Evolutionary conservation across 805 yeast genomes (phyloP), one percentile per base, ranked within the genome.

Genomic region (Saturnispora mendoncae): DNA sequence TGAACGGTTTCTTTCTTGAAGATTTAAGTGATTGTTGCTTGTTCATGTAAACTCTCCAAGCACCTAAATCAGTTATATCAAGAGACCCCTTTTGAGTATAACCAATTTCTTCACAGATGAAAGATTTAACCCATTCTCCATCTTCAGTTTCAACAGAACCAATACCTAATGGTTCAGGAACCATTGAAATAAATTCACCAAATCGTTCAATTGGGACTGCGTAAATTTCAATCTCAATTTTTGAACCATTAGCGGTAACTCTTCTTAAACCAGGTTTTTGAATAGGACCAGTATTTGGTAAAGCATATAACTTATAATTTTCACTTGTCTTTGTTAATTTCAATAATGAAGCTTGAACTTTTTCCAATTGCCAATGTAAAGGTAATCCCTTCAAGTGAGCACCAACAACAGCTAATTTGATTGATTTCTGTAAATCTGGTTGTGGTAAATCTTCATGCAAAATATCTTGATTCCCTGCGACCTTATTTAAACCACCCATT

Each of bases 91-190:
- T 66, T 44, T 73, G 72, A 5, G 68, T 68, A 63, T 87, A 88
- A 10, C 96, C 97, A 44, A 67, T 57, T 54, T 88, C 97, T 62
- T 90, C 98, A 64, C 97, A 92, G 48, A 92, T 85, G 56, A 90
- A 90, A 0, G 96, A 88, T 59, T 88, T 87, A 45, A 88, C 87
- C 79, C 84, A 77, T 49, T 78, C 75, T 28, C 97, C 97, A 45
- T 73, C 66, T 39, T 69, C 78, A 32, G 87, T 72, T 62, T 88
- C 94, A 39, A 86, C 90, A 18, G 92, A 78, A 8, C 98, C 98
- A 54, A 90, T 88, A 33, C 96, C 98, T 47, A 90, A 69, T 18
- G 98, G 98, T 51, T 83, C 83, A 12, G 97, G 97, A 26, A 90
- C 95, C 83, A 83, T 78, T 4, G 81, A 57, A 23, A 92, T 80